Evolutionary conservation across 495 filamentous ascomycete genomes (phyloP).

Genomic region (Lineolata rhizophorae): DNA sequence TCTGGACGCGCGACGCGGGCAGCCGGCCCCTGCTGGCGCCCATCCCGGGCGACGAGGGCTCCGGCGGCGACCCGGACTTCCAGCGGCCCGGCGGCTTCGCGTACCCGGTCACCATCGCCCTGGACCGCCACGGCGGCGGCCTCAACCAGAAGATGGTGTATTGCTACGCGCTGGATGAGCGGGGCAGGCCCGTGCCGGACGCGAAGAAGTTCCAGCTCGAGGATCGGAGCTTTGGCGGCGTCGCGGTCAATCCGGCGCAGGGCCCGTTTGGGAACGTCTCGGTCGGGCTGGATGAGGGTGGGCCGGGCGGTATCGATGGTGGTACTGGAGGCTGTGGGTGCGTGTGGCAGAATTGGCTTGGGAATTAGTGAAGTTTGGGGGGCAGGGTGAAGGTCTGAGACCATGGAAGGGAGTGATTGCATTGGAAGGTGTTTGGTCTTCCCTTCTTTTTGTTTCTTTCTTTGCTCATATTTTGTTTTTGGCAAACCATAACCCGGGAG

Average conservation of each 20-base stretch:
- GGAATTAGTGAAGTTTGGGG: too few relatives aligned
- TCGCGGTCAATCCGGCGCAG: constrained; percentile 32
- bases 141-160: constrained; percentile 42
- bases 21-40: constrained; percentile 5
- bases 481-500: too few relatives aligned
- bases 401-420: too few relatives aligned
- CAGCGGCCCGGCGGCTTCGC: constrained; percentile 55
- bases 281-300: constrained; percentile 9
- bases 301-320: constrained; percentile 40
- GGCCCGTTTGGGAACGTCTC: constrained; percentile 23
- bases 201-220: constrained; percentile 34
- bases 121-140: constrained; percentile 61
- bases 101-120: constrained; percentile 59
- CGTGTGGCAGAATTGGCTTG: constrained; percentile 43
- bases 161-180: constrained; percentile 38
- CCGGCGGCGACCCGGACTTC: constrained; percentile 17
- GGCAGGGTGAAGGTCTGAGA: too few relatives aligned
- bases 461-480: too few relatives aligned
- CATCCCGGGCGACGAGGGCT: background rate
- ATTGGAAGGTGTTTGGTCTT: too few relatives aligned
- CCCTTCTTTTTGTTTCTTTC: too few relatives aligned
- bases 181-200: constrained; percentile 26
- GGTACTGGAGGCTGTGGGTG: constrained; percentile 56
- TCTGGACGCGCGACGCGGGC: constrained; percentile 42
- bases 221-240: constrained; percentile 34